Conservation (phyloP, 2,329 filamentous ascomycete species). For the Scedosporium boydii region DNA sequence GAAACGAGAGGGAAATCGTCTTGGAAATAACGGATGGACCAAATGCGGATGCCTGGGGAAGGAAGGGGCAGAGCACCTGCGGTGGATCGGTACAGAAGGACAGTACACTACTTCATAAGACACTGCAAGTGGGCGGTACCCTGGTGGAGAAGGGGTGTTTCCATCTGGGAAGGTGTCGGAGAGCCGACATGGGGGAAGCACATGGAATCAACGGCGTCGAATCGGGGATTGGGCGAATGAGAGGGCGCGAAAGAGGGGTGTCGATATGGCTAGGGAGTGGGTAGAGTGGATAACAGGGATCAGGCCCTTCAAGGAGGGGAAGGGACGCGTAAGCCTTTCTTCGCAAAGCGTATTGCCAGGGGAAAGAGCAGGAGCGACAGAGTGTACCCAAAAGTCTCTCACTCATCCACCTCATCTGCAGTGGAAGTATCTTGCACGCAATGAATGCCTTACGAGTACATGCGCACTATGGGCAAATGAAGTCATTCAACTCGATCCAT, state of each 20-base stretch:
- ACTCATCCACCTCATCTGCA: neutral
- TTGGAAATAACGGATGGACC: conserved; percentile 1
- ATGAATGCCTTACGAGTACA: neutral
- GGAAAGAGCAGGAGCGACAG: neutral
- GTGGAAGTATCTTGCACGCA: neutral
- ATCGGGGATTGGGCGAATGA: neutral
- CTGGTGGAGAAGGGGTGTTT: neutral
- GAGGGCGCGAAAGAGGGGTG: neutral
- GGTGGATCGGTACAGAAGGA: neutral
- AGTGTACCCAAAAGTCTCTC: neutral
- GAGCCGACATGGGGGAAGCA: neutral
- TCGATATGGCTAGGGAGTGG: neutral
- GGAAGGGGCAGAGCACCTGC: conserved; percentile 1
- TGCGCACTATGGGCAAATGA: neutral
- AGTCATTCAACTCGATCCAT: neutral
- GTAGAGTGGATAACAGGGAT: neutral
- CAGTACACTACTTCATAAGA: neutral
- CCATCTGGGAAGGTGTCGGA: neutral
- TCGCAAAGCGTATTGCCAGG: neutral
- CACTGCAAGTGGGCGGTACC: neutral
- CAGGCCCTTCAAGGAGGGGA: conserved; percentile 4
- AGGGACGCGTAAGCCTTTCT: conserved; percentile 7
- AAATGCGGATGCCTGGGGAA: conserved; percentile 7
- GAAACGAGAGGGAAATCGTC: neutral
- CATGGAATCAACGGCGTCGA: neutral